Base-by-base conservation (phyloP, 2,329 filamentous ascomycete species). In the Chaetomium olivaceum region DNA sequence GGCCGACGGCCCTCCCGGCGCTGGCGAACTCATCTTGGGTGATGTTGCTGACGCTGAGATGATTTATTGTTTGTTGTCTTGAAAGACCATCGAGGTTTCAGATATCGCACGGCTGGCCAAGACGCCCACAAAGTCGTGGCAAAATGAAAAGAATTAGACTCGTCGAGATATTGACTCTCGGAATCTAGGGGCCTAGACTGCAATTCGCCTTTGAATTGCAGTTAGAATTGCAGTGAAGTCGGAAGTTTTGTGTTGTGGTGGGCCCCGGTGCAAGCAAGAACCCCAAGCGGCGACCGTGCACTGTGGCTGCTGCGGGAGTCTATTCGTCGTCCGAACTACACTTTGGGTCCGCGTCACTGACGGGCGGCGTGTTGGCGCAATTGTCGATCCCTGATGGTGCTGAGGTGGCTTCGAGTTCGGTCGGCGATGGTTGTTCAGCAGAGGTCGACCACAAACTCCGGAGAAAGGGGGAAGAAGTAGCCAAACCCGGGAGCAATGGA, bases 11-110 rank as follows among this genome's bases (percentile, higher is more conserved):
- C 76, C 77, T 58, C 73, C 73, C 66, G 77, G 80, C 63, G 77
- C 76, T 54, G 77, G 74, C 14, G 80, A 80, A 67, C 80, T 82
- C 81, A 82, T 83, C 64, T 12, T 62, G 61, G 50, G 6, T 39
- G 36, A 39, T 23, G 43, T 21, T 48, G 19, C 46, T 57, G 36
- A 7, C 60, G 36, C n/a, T 19, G 23, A 6, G 29, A 11, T 43
- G 43, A 23, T 6, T 21, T 27, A 8, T 14, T 51, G 43, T 31
- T 27, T 8, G 46, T 25, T 56, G 52, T 12, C 33, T 23, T n/a
- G 14, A 19, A 46, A 9, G 25, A 19, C 25, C 27, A 59, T 23
- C 46, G 46, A n/a, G 46, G 46, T 23, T 52, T 39, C 3, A 23
- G 31, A 19, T 57, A 21, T 57, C 46, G 29, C 19, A 33, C 14